Evolutionary conservation across 176 grass and related monocot species (phyloP).

Genomic region (Oryza punctata): DNA sequence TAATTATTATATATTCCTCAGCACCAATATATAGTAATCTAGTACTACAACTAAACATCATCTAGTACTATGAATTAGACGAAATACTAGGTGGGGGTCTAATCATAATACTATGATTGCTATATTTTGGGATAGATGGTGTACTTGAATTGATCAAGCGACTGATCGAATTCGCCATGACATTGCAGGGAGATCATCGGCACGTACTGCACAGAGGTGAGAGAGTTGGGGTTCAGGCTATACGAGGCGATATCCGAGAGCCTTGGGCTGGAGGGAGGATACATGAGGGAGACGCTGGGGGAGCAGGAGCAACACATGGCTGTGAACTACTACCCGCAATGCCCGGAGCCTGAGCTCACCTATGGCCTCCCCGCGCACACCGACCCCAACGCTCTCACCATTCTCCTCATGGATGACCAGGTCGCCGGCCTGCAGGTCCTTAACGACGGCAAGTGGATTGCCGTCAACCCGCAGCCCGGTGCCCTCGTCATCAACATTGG

Average conservation of each 20-base stretch:
- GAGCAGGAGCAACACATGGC: slow-evolving; percentile 94
- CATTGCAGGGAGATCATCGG: slow-evolving; percentile 59
- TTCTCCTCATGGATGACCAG: slow-evolving; percentile 75
- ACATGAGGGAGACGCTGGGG: slow-evolving; percentile 56
- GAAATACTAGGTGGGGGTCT: too few relatives aligned
- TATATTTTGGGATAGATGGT: too few relatives aligned
- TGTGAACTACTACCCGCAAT: slow-evolving; percentile 81
- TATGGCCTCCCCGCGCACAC: slow-evolving; percentile 82
- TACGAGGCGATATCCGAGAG: slow-evolving; percentile 63
- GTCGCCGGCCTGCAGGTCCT: slow-evolving; percentile 80
- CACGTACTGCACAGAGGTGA: slow-evolving; percentile 64
- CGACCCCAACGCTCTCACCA: slow-evolving; percentile 83
- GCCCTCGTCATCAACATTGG: slow-evolving; percentile 78
- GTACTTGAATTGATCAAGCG: neutral
- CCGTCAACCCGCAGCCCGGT: slow-evolving; percentile 61
- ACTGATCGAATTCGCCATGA: neutral
- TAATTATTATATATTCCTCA: too few relatives aligned
- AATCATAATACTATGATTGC: too few relatives aligned
- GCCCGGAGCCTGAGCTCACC: slow-evolving; percentile 75
- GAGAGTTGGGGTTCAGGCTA: slow-evolving; percentile 62
- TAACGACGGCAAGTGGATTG: slow-evolving; percentile 62
- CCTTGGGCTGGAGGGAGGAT: slow-evolving; percentile 60
- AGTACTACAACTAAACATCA: too few relatives aligned
- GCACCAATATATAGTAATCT: too few relatives aligned
- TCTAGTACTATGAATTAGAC: too few relatives aligned